Evolutionary conservation across 2,329 filamentous ascomycete species (phyloP).

Genomic region (Dothidotthia symphoricarpi): DNA sequence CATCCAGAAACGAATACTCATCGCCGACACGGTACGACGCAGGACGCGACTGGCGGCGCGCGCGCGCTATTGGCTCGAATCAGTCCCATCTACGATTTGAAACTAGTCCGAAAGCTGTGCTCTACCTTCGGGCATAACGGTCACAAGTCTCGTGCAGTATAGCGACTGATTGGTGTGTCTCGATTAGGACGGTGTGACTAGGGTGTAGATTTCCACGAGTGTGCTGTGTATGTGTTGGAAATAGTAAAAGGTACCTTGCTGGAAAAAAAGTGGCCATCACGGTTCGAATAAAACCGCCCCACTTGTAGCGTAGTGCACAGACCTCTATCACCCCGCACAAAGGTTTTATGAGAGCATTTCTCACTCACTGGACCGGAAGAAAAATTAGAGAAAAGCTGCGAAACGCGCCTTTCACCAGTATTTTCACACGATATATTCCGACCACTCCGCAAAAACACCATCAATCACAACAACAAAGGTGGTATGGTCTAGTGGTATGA

Average conservation of each 20-base stretch:
- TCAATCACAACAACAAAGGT: conserved; percentile 23
- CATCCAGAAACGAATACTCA: conserved; percentile 24
- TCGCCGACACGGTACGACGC: conserved; percentile 23
- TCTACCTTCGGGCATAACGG: neutral
- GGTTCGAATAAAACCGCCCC: conserved; percentile 8
- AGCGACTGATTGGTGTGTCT: no score
- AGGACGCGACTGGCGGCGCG: conserved; percentile 22
- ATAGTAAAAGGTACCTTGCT: no score
- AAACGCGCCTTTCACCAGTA: neutral
- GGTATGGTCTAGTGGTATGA: conserved; percentile 44
- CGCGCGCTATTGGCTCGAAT: conserved; percentile 9
- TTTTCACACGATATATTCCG: no score
- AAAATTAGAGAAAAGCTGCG: neutral
- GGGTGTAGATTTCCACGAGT: no score
- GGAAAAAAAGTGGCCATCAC: conserved; percentile 8
- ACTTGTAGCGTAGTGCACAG: conserved; percentile 17
- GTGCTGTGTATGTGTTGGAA: no score
- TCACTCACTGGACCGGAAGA: neutral
- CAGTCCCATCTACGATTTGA: conserved; percentile 6
- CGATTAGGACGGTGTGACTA: no score
- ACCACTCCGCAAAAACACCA: no score
- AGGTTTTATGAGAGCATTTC: conserved; percentile 1
- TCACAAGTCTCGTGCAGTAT: no score
- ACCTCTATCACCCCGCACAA: conserved; percentile 10
- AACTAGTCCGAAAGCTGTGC: conserved; percentile 4